Conservation (phyloP, 2,329 filamentous ascomycete genomes). For the Sporothrix inflata region DNA sequence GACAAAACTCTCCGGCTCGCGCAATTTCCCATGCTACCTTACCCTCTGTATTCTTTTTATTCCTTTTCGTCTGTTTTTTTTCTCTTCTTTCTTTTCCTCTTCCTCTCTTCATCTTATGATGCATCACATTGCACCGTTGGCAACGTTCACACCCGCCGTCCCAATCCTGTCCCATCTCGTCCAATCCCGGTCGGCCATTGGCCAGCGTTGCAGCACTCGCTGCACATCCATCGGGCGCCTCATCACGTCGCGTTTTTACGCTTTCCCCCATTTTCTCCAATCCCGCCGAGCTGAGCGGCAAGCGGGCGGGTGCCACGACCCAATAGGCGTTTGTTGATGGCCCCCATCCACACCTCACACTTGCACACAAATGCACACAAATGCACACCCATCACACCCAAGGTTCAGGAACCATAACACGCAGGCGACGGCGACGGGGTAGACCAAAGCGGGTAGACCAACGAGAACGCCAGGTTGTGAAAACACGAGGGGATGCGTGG, state of each 20-base stretch:
- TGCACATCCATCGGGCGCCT: not conserved
- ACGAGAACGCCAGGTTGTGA: not conserved
- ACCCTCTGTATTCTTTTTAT: not conserved
- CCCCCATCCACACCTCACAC: not conserved
- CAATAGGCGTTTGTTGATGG: not conserved
- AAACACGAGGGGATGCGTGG: not conserved
- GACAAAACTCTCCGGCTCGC: not conserved
- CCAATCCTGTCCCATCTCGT: not conserved
- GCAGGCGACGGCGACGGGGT: not conserved
- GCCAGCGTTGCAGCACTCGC: slow-evolving; percentile 5
- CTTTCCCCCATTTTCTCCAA: not conserved
- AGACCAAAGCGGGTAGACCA: slow-evolving; percentile 9
- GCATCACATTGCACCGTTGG: slow-evolving; percentile 12
- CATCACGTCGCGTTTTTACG: slow-evolving; percentile 6
- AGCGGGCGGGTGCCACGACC: slow-evolving; percentile 18
- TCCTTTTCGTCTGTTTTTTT: not conserved
- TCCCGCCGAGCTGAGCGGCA: slow-evolving; percentile 27
- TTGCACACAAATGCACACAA: not conserved
- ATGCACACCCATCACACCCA: not conserved
- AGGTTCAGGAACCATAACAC: not conserved
- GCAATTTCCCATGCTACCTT: not conserved
- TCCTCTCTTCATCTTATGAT: not conserved
- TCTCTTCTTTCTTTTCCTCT: not conserved
- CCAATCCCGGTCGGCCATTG: not conserved
- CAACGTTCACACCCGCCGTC: not conserved